Base-by-base conservation (phyloP, 225 moss, liverwort and hornwort genomes). In the Marchantia paleacea region DNA sequence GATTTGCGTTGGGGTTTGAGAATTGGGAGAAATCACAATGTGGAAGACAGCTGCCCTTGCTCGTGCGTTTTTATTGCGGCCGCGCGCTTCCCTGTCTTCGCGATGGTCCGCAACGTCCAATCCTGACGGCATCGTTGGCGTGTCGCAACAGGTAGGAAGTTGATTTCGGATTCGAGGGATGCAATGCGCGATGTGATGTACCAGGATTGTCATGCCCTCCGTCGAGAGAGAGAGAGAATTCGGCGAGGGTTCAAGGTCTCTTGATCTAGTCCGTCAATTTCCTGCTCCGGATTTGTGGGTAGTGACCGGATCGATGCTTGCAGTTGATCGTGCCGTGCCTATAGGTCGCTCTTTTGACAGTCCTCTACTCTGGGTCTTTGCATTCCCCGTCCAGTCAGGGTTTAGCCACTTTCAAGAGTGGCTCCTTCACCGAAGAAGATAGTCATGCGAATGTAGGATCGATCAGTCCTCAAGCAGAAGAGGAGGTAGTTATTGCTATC, bases 401-500 rank as follows among this genome's bases (percentile, higher is more conserved):
- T 10, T 22, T 70, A 67, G 39, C 69, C 13, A n/a, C 54, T 53
- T 29, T 30, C 28, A 31, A 39, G 7, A 12, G 10, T 55, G 69
- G 30, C 29, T 69, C 30, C 1, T 13, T 29, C 29, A 30, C 69
- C 18, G 69, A 30, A 31, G 55, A 68, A 67, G 18, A 9, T 39
- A 10, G 20, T 24, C 54, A 25, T 20, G 14, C 25, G 2, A 69
- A 48, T 29, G 55, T 24, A 67, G 69, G n/a, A 24, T 29, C 29
- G 55, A 30, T 70, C 39, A 31, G 54, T 79, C 69, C 69, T 69
- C 79, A 57, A 31, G 69, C 69, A 7, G 79, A 79, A 87, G 89
- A 90, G 79, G 94, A 92, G 84, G 94, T 96, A 61, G 91, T 96
- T 50, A 94, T 96, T 82, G 94, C 94, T 65, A 70, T 96, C 25